Percentiles rank a stretch among this genome's conserved stretches.
These are phyloP conservation scores for Straminergon stramineum DNA, from an alignment of 225 moss, liverwort and hornwort species.

Conservation along the genomic window DNA sequence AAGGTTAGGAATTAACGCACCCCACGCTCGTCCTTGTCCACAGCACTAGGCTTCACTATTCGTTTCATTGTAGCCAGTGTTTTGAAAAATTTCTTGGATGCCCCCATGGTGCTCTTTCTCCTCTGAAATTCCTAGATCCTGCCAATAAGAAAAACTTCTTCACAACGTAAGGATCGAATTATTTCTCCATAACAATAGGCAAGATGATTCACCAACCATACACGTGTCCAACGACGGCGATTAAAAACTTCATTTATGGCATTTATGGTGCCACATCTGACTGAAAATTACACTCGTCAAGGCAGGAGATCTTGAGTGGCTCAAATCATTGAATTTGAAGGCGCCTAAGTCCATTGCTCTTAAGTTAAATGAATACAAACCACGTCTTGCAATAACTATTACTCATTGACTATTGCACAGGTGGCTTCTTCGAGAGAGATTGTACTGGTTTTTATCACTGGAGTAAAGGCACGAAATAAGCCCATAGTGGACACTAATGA, in stretches of 20 bases:
- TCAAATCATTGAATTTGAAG: not conserved
- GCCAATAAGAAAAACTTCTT: not conserved
- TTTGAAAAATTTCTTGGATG: conserved; percentile 36
- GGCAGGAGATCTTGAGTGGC: not conserved
- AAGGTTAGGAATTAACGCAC: not conserved
- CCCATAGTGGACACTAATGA: not conserved
- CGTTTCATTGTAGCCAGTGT: conserved; percentile 27
- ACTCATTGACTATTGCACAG: not conserved
- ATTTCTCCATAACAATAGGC: not conserved
- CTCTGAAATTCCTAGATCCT: not conserved
- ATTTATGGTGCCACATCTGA: not conserved
- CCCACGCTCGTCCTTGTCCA: conserved; percentile 20
- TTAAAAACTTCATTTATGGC: not conserved
- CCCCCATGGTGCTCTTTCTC: conserved; percentile 5
- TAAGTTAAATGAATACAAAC: not conserved
- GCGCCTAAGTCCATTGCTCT: not conserved
- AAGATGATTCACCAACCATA: not conserved
- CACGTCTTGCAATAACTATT: not conserved
- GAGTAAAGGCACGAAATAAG: not conserved
- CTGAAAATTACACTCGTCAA: not conserved
- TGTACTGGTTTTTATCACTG: not conserved
- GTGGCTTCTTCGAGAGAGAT: not conserved
- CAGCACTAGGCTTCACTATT: conserved; percentile 19
- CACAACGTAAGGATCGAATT: not conserved
- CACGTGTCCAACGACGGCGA: not conserved